These are phyloP conservation scores for Calocybe indica DNA, from an alignment of 768 basidiomycete genomes.

Conservation along the genomic window DNA sequence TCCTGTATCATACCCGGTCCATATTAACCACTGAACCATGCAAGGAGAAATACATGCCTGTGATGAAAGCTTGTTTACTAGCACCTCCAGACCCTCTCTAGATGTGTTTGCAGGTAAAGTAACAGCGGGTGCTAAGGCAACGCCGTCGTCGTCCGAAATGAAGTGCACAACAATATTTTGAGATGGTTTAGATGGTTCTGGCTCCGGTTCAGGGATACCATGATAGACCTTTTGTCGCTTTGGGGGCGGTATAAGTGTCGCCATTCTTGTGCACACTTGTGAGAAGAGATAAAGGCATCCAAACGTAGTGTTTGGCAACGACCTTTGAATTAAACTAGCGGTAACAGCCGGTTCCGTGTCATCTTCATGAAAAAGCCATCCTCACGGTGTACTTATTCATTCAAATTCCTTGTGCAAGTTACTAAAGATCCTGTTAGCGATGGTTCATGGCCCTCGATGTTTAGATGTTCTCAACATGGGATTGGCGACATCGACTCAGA, in stretches of 20 bases:
- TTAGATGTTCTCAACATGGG: too few species aligned
- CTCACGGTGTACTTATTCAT: too few species aligned
- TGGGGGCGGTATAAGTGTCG: constrained; percentile 80
- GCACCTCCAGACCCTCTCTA: constrained; percentile 74
- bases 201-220: constrained; percentile 60
- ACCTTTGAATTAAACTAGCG: too few species aligned
- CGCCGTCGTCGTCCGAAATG: constrained; percentile 82
- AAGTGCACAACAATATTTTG: constrained; percentile 88
- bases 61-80: constrained; percentile 83
- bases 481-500: too few species aligned
- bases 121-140: constrained; percentile 78
- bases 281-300: too few species aligned
- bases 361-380: too few species aligned
- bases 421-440: too few species aligned
- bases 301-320: too few species aligned
- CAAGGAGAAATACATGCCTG: constrained; percentile 42
- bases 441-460: too few species aligned
- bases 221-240: constrained; percentile 84
- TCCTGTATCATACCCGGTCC: constrained; percentile 34
- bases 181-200: constrained; percentile 34
- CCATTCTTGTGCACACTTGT: constrained; percentile 43
- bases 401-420: too few species aligned
- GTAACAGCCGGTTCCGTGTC: too few species aligned
- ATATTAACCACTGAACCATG: constrained; percentile 5
- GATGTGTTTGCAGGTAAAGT: constrained; percentile 85